Evolutionary conservation across 208 protist genomes (phyloP).

Genomic region (Angomonas ambiguus): DNA sequence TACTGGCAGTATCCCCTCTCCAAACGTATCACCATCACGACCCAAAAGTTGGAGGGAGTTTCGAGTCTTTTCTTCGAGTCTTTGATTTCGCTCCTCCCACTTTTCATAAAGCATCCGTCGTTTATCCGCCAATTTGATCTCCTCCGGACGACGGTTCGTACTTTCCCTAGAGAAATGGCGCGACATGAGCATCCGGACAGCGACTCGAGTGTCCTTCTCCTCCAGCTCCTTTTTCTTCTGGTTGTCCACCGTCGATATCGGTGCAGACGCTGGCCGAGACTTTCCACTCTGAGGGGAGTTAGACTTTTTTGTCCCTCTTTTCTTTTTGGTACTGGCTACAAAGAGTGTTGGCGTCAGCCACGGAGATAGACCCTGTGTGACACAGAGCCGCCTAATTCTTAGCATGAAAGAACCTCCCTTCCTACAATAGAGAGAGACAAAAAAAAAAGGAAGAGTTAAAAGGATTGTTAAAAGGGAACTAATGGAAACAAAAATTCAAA

Average conservation of each 20-base stretch:
- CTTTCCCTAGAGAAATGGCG: constrained; percentile 37
- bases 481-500: no score
- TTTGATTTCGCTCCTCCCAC: constrained; percentile 37
- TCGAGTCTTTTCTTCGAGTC: constrained; percentile 54
- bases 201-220: constrained; percentile 68
- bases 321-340: no score
- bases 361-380: no score
- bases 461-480: no score
- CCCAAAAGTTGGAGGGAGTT: constrained; percentile 59
- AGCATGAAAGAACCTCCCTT: no score
- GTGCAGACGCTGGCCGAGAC: no score
- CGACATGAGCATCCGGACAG: constrained; percentile 71
- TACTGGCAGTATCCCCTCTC: constrained; percentile 62
- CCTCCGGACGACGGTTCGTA: constrained; percentile 24
- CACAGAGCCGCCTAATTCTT: no score
- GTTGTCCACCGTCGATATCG: background rate
- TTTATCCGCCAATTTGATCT: constrained; percentile 30
- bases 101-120: constrained; percentile 22
- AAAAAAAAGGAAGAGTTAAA: no score
- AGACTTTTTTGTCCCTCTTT: no score
- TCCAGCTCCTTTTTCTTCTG: constrained; percentile 34
- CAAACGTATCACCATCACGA: constrained; percentile 32
- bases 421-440: no score
- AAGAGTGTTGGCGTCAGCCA: no score
- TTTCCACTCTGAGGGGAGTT: no score